phyloP scores from a whole-genome alignment of 1,284 basidiomycete genomes.

The Cryptococcus jaspeensis region DNA sequence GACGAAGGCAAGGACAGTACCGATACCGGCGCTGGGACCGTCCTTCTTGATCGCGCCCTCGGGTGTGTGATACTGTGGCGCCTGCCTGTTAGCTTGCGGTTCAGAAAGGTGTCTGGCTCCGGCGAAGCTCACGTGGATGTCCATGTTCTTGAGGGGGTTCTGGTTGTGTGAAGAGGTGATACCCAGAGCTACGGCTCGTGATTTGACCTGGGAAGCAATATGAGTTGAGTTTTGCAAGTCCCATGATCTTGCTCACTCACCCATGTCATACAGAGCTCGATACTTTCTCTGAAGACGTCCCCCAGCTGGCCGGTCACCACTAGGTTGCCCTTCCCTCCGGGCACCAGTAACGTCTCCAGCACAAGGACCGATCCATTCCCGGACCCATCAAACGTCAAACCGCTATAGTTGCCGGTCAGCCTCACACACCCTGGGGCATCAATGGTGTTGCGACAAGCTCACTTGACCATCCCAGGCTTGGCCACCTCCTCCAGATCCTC shows the following conservation, averaged over 20 bases:
- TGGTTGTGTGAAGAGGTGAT: slow-evolving; percentile 57
- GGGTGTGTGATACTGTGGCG: slow-evolving; percentile 82
- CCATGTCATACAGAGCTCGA: slow-evolving; percentile 71
- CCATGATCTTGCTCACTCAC: slow-evolving; percentile 6
- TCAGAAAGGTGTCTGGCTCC: not conserved
- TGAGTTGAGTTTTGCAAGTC: not conserved
- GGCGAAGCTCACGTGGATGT: slow-evolving; percentile 62
- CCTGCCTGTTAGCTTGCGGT: not conserved
- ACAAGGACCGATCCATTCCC: slow-evolving; percentile 83
- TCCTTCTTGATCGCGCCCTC: slow-evolving; percentile 96
- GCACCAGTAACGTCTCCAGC: slow-evolving; percentile 39
- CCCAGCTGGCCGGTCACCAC: slow-evolving; percentile 81
- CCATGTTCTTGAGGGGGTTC: slow-evolving; percentile 55
- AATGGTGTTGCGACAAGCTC: slow-evolving; percentile 13
- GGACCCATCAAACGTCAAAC: slow-evolving; percentile 56
- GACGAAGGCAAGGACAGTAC: slow-evolving; percentile 83
- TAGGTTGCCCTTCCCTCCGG: slow-evolving; percentile 38
- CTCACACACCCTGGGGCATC: not conserved
- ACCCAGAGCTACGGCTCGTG: slow-evolving; percentile 77
- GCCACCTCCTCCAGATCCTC: slow-evolving; percentile 19
- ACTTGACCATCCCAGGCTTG: slow-evolving; percentile 45
- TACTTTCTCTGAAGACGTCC: slow-evolving; percentile 91
- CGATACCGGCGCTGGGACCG: slow-evolving; percentile 91
- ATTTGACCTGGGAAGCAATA: slow-evolving; percentile 59
- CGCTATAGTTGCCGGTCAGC: slow-evolving; percentile 14